phyloP scores from a whole-genome alignment of 2,329 filamentous ascomycete genomes.

The Teratosphaeria pseudoeucalypti region DNA sequence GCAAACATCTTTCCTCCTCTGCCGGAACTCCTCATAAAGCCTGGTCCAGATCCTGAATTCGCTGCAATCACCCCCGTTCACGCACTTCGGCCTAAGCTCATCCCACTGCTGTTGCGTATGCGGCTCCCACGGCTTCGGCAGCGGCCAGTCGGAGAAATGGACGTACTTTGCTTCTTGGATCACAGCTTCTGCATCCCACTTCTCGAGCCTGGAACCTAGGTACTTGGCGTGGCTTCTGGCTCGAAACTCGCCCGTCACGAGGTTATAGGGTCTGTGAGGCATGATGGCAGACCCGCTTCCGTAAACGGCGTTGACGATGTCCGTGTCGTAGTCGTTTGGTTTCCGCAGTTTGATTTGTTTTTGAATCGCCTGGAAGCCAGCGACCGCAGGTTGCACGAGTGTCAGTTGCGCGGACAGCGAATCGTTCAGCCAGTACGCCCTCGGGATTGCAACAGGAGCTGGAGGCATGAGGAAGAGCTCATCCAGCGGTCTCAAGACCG shows the following conservation, averaged over 20 bases:
- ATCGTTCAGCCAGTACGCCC: conserved; percentile 59
- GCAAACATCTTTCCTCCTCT: conserved; percentile 32
- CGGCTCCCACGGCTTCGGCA: conserved; percentile 55
- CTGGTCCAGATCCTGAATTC: conserved; percentile 36
- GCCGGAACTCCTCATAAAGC: conserved; percentile 35
- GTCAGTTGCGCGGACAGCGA: conserved; percentile 9
- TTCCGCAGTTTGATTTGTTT: conserved; percentile 1
- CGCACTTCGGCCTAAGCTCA: conserved; percentile 38
- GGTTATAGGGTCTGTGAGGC: conserved; percentile 52
- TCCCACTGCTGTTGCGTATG: conserved; percentile 31
- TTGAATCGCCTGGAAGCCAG: conserved; percentile 6
- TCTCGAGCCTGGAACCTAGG: conserved; percentile 36
- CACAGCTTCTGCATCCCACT: conserved; percentile 49
- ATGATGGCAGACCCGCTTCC: conserved; percentile 50
- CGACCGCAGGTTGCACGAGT: conserved; percentile 10
- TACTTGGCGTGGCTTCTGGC: conserved; percentile 41
- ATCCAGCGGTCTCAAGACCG: conserved; percentile 54
- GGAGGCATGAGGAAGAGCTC: conserved; percentile 59
- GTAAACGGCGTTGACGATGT: conserved; percentile 52
- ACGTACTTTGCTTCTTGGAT: conserved; percentile 54
- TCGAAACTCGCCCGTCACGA: conserved; percentile 56
- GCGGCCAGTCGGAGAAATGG: conserved; percentile 62
- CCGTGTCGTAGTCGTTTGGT: conserved; percentile 27
- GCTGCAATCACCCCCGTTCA: conserved; percentile 12
- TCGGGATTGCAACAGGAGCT: conserved; percentile 51